Conservation (phyloP, 441 rosid genomes). For the Jatropha podagrica region DNA sequence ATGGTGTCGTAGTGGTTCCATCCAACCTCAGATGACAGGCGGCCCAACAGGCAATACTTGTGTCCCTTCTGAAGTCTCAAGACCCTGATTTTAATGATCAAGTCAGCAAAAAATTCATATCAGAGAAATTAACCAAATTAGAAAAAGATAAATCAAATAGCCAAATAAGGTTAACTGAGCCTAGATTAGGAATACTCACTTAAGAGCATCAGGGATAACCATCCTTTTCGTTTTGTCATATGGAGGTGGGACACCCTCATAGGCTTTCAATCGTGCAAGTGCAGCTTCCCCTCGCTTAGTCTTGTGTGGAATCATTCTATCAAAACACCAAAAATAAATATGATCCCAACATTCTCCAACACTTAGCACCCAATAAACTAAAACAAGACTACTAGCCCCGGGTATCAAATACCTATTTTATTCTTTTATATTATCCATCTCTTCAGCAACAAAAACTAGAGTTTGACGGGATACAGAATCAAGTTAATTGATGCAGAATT, state of each 20-base stretch:
- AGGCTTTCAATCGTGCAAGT: constrained; percentile 31
- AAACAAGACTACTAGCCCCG: background rate
- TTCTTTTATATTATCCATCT: background rate
- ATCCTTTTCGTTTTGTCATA: constrained; percentile 34
- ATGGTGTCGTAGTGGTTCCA: constrained; percentile 89
- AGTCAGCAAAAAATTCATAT: background rate
- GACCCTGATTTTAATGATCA: constrained; percentile 43
- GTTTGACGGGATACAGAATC: background rate
- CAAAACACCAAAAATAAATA: background rate
- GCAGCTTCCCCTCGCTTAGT: constrained; percentile 33
- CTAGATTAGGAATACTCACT: constrained; percentile 6
- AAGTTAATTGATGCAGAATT: no score
- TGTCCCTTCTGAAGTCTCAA: constrained; percentile 89
- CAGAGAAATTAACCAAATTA: background rate
- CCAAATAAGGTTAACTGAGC: background rate
- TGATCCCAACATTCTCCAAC: background rate
- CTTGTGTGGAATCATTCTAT: constrained; percentile 34
- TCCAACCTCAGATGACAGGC: constrained; percentile 81
- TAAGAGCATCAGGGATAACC: constrained; percentile 35
- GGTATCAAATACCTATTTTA: background rate
- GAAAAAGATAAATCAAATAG: background rate
- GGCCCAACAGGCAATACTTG: constrained; percentile 69
- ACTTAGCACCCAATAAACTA: background rate
- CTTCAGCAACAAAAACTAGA: background rate
- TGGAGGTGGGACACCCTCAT: constrained; percentile 33